These are phyloP conservation scores for Phytophthora citrophthora DNA, from an alignment of 352 stramenopile species.

Conservation along the genomic window DNA sequence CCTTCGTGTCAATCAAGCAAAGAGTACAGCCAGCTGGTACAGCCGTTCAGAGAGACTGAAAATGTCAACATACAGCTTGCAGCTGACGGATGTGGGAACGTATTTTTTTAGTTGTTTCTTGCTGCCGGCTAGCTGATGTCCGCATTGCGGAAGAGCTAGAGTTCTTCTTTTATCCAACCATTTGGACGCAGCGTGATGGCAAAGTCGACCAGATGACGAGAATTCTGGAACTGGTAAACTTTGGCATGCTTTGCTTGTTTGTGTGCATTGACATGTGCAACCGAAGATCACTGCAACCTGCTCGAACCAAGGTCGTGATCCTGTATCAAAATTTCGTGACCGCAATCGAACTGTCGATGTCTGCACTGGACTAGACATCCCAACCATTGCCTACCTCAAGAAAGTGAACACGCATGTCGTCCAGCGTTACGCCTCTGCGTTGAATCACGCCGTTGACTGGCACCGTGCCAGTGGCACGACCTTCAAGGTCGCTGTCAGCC, in stretches of 20 bases:
- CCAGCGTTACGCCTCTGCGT: not conserved
- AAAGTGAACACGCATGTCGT: not conserved
- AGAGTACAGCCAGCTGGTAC: constrained; percentile 6
- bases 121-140: not conserved
- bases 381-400: constrained; percentile 5
- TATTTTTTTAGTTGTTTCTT: constrained; percentile 8
- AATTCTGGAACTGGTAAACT: constrained; percentile 17
- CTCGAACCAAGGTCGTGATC: constrained; percentile 7
- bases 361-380: not conserved
- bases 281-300: constrained; percentile 10
- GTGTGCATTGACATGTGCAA: constrained; percentile 15
- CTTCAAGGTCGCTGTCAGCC: constrained; percentile 8
- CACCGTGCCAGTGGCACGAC: not conserved
- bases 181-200: constrained; percentile 23
- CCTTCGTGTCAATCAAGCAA: constrained; percentile 5
- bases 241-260: constrained; percentile 10
- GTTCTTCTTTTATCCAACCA: constrained; percentile 15
- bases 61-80: constrained; percentile 2
- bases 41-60: constrained; percentile 6
- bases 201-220: constrained; percentile 25
- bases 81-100: constrained; percentile 13
- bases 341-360: constrained; percentile 8
- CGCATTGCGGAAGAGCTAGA: constrained; percentile 4
- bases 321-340: constrained; percentile 11
- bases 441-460: not conserved